These are phyloP conservation scores for Thermochaetoides dissita DNA, from an alignment of 2,329 filamentous ascomycete species.

Conservation along the genomic window DNA sequence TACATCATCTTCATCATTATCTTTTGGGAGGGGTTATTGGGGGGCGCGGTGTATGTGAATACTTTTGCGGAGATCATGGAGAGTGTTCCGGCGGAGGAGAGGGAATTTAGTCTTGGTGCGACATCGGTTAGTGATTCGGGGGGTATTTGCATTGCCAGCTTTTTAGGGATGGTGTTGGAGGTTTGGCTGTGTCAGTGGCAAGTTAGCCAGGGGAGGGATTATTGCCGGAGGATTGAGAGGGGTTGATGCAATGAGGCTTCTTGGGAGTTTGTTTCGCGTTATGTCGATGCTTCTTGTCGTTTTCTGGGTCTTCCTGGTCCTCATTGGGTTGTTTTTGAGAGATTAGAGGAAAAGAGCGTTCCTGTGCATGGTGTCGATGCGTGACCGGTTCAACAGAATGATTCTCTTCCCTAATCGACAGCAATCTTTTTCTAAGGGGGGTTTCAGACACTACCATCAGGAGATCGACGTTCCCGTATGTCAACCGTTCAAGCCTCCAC, in stretches of 20 bases:
- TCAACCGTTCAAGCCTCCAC: too few species aligned
- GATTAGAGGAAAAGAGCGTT: too few species aligned
- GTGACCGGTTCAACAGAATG: too few species aligned
- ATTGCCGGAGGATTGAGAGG: conserved; percentile 45
- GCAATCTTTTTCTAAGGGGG: too few species aligned
- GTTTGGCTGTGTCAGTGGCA: conserved; percentile 73
- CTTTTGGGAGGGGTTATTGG: conserved; percentile 89
- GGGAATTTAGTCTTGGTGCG: conserved; percentile 82
- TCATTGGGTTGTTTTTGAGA: too few species aligned
- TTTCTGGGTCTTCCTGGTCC: too few species aligned
- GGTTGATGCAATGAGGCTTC: conserved; percentile 14
- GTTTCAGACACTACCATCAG: too few species aligned
- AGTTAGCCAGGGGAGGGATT: conserved; percentile 63
- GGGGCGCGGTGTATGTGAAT: conserved; percentile 86
- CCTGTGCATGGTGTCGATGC: too few species aligned
- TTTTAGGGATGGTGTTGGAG: conserved; percentile 72
- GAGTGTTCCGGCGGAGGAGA: conserved; percentile 57
- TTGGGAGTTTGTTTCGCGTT: too few species aligned
- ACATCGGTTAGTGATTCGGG: conserved; percentile 85
- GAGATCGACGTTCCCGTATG: too few species aligned
- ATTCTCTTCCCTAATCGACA: too few species aligned
- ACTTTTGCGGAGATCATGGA: conserved; percentile 93
- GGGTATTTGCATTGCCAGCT: conserved; percentile 77
- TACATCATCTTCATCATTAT: conserved; percentile 75
- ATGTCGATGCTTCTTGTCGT: too few species aligned